These are phyloP conservation scores for Lentinus brumalis DNA, from an alignment of 768 basidiomycete genomes.

Conservation along the genomic window DNA sequence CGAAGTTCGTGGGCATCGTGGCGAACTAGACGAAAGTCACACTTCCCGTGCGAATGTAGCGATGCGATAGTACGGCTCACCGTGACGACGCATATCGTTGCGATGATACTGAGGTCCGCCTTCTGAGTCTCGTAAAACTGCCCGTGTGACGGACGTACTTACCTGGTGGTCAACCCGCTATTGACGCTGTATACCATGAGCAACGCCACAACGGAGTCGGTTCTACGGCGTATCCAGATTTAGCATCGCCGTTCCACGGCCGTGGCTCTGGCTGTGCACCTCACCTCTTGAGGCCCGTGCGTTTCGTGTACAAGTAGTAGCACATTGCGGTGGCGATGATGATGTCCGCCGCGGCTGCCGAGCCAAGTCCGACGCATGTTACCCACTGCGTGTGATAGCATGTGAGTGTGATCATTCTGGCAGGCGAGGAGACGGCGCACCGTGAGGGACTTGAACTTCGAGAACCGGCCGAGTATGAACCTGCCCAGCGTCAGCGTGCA, in stretches of 20 bases:
- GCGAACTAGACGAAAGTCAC: constrained; percentile 13
- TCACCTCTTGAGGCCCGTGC: constrained; percentile 48
- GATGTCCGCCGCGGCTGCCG: constrained; percentile 51
- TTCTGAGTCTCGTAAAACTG: background rate
- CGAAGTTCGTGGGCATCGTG: constrained; percentile 46
- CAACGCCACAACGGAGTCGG: constrained; percentile 27
- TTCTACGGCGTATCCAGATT: constrained; percentile 17
- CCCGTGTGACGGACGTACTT: background rate
- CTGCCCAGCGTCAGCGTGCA: constrained; percentile 12
- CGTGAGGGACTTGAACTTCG: constrained; percentile 35
- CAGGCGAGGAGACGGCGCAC: constrained; percentile 30
- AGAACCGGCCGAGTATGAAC: constrained; percentile 35
- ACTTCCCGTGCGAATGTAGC: background rate
- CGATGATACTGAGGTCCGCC: constrained; percentile 18
- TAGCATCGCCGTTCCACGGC: too few relatives aligned
- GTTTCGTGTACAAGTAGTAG: constrained; percentile 48
- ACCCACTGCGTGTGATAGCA: constrained; percentile 42
- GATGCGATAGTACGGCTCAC: constrained; percentile 6
- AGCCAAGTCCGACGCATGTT: constrained; percentile 45
- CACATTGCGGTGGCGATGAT: constrained; percentile 51
- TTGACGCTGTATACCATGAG: constrained; percentile 31
- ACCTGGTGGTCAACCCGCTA: constrained; percentile 28
- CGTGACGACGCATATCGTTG: constrained; percentile 14
- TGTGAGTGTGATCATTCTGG: constrained; percentile 3
- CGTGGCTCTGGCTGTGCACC: background rate